phyloP scores from a whole-genome alignment of 805 yeast species.

The Barnettozyma californica region DNA sequence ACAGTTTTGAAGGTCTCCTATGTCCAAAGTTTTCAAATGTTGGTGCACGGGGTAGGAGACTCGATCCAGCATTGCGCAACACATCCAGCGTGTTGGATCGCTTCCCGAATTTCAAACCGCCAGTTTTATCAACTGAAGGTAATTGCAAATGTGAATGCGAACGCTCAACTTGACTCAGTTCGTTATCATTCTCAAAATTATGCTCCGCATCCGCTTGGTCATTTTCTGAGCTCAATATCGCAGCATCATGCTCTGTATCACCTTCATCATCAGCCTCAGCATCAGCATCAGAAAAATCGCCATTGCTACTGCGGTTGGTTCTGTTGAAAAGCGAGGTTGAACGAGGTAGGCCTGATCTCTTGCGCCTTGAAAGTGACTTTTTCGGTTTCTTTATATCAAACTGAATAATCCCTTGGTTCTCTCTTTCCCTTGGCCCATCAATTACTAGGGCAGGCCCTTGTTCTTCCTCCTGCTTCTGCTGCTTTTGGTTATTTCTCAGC shows the following conservation, averaged over 20 bases:
- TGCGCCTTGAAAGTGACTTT: conserved; percentile 12
- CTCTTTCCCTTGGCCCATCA: conserved; percentile 59
- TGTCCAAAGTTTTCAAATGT: conserved; percentile 41
- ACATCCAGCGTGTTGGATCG: conserved; percentile 47
- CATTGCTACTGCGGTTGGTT: not conserved
- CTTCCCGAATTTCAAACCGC: conserved; percentile 33
- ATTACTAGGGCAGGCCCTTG: conserved; percentile 78
- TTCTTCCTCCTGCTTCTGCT: conserved; percentile 35
- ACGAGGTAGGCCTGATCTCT: conserved; percentile 16
- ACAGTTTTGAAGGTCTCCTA: conserved; percentile 27
- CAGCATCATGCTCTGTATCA: conserved; percentile 3
- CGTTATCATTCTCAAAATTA: conserved; percentile 6
- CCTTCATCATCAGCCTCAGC: conserved; percentile 3
- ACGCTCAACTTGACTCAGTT: conserved; percentile 22
- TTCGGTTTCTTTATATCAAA: conserved; percentile 20
- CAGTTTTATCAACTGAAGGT: conserved; percentile 32
- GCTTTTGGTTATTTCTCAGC: conserved; percentile 53
- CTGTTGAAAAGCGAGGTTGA: conserved; percentile 10
- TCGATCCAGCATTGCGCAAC: conserved; percentile 18
- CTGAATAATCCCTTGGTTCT: conserved; percentile 25
- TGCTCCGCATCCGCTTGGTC: not conserved
- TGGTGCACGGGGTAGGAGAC: conserved; percentile 33
- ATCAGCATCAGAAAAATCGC: conserved; percentile 3
- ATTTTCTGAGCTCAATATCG: not conserved
- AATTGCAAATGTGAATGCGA: conserved; percentile 31